Percentiles rank a stretch among this genome's conserved stretches.
Evolutionary conservation across 2,329 filamentous ascomycete species (phyloP).

Genomic region (Nannizzia gypsea): DNA sequence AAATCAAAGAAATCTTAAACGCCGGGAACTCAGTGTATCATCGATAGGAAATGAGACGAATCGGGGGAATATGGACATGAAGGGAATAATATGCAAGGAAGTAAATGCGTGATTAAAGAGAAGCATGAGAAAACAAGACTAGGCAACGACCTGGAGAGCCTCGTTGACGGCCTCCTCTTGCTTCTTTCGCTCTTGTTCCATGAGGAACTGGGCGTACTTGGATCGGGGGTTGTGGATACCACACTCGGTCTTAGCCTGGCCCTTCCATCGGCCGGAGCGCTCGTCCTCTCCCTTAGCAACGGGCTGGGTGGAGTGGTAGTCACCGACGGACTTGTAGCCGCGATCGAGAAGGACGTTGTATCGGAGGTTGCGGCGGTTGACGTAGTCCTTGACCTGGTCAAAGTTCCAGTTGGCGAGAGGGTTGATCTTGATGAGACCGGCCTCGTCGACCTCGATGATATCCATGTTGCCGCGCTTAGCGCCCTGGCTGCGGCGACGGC

Average conservation of each 20-base stretch:
- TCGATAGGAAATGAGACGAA: not conserved
- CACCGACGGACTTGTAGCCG: slow-evolving; percentile 96
- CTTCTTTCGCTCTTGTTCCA: slow-evolving; percentile 58
- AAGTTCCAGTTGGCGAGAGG: slow-evolving; percentile 92
- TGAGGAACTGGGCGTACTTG: slow-evolving; percentile 75
- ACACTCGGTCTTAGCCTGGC: slow-evolving; percentile 89
- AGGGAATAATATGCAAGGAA: not conserved
- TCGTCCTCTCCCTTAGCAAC: slow-evolving; percentile 89
- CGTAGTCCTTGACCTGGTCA: slow-evolving; percentile 75
- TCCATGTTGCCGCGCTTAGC: slow-evolving; percentile 82
- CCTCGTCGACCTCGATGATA: slow-evolving; percentile 86
- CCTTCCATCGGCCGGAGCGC: slow-evolving; percentile 93
- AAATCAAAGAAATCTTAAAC: slow-evolving; percentile 3
- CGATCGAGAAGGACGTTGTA: slow-evolving; percentile 85
- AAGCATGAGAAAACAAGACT: not conserved
- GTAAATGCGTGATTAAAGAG: not conserved
- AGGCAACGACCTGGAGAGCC: slow-evolving; percentile 22
- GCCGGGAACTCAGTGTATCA: not conserved
- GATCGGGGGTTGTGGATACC: slow-evolving; percentile 98
- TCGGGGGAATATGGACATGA: not conserved
- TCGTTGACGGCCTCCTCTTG: slow-evolving; percentile 45
- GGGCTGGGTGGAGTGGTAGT: slow-evolving; percentile 94
- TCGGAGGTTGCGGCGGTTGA: slow-evolving; percentile 74
- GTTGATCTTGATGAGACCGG: slow-evolving; percentile 92
- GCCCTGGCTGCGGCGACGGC: slow-evolving; percentile 81